Evolutionary conservation across 139 green algal species (phyloP).

Genomic region (Tetradesmus lagerheimii): DNA sequence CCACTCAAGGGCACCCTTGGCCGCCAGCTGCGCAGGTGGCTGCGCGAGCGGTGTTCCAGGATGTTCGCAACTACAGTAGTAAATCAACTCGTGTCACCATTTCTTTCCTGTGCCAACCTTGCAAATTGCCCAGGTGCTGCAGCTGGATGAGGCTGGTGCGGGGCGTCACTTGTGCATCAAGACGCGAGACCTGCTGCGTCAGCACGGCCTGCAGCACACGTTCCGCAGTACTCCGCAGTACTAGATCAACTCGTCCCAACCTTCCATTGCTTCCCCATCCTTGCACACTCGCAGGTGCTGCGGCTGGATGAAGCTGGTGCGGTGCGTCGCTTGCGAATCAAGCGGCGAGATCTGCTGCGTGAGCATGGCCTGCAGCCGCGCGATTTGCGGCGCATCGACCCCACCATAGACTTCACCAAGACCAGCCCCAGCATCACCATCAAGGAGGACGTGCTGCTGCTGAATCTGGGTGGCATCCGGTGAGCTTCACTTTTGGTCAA

Average conservation of each 20-base stretch:
- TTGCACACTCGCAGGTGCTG: conserved; percentile 56
- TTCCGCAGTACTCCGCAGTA: too few species aligned
- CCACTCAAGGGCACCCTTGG: too few species aligned
- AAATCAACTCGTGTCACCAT: too few species aligned
- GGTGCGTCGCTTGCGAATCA: conserved; percentile 77
- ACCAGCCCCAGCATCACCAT: conserved; percentile 85
- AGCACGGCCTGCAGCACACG: conserved; percentile 81
- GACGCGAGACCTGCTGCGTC: conserved; percentile 85
- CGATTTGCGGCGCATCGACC: conserved; percentile 94
- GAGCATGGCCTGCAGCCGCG: conserved; percentile 88
- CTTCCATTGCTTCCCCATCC: too few species aligned
- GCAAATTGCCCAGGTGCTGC: conserved; percentile 85
- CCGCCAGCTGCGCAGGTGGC: too few species aligned
- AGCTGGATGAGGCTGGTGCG: conserved; percentile 71
- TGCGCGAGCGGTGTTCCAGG: too few species aligned
- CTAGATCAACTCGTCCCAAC: too few species aligned
- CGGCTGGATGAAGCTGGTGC: conserved; percentile 73
- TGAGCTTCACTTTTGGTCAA: conserved; percentile 36
- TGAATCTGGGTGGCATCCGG: conserved; percentile 90
- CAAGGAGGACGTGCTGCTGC: conserved; percentile 90
- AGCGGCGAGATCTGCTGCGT: conserved; percentile 87
- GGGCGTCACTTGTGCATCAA: conserved; percentile 78
- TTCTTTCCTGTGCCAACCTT: too few species aligned
- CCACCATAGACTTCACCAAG: conserved; percentile 83
- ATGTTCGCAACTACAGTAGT: too few species aligned